Percentiles rank a stretch among this genome's conserved stretches.
Conservation (phyloP, 495 filamentous ascomycete species). For the Aspergillus nidulans region DNA sequence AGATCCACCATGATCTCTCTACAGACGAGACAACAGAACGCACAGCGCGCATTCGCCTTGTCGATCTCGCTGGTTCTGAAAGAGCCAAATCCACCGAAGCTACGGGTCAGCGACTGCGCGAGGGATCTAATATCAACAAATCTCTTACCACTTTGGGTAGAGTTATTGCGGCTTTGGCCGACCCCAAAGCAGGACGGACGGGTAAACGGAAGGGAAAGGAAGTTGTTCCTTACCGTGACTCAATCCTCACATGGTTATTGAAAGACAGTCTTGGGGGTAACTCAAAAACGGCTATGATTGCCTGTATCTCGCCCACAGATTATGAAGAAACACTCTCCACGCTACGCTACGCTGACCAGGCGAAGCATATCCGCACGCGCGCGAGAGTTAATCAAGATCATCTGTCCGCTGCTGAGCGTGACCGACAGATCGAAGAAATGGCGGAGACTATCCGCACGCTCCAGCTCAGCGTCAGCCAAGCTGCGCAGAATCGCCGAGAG, state of each 20-base stretch:
- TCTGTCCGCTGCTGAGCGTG: conserved; percentile 79
- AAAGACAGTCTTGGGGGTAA: conserved; percentile 95
- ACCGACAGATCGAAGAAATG: conserved; percentile 91
- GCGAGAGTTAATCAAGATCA: conserved; percentile 95
- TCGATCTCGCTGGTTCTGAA: conserved; percentile 93
- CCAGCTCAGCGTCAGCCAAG: conserved; percentile 65
- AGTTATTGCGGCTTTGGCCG: conserved; percentile 94
- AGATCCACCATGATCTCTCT: conserved; percentile 90
- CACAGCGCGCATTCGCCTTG: conserved; percentile 85
- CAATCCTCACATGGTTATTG: conserved; percentile 94
- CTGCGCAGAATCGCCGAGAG: conserved; percentile 41
- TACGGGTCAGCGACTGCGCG: conserved; percentile 81
- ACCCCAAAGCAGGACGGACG: conserved; percentile 59
- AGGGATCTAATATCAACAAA: conserved; percentile 98
- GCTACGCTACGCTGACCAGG: conserved; percentile 94
- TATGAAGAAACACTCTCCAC: conserved; percentile 97
- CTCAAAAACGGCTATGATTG: conserved; percentile 98
- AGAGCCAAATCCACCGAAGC: conserved; percentile 94
- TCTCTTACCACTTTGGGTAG: conserved; percentile 92
- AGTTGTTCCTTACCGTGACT: conserved; percentile 90
- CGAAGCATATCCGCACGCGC: conserved; percentile 94
- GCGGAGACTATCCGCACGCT: conserved; percentile 82
- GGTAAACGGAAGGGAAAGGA: conserved; percentile 56
- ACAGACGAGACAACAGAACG: conserved; percentile 95
- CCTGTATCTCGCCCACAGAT: conserved; percentile 90